A percentile compares a stretch with the other conserved stretches of the same genome.
Conservation (phyloP, 305 asterid species). For the Fraxinus sp. region DNA sequence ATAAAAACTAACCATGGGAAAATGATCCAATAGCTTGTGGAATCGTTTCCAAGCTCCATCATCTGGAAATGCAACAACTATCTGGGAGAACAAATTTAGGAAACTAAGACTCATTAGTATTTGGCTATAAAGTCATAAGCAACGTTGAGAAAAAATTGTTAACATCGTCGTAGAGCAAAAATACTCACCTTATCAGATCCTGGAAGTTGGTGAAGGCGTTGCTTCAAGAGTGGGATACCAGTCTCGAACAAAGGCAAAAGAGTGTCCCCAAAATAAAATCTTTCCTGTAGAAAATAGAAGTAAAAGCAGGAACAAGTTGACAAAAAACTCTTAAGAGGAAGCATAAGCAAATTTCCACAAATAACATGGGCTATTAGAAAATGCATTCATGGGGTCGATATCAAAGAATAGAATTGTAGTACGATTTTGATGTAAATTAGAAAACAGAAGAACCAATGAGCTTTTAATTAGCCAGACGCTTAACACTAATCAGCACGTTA, state of each 20-base stretch:
- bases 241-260: slow-evolving; percentile 93
- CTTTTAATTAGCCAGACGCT: neutral
- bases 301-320: neutral
- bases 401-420: neutral
- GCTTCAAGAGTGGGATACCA: slow-evolving; percentile 88
- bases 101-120: neutral
- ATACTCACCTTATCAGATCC: slow-evolving; percentile 57
- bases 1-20: slow-evolving; percentile 61
- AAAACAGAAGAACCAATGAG: neutral
- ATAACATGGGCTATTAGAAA: neutral
- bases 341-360: neutral
- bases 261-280: slow-evolving; percentile 89
- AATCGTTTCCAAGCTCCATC: slow-evolving; percentile 99
- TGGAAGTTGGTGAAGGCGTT: slow-evolving; percentile 80
- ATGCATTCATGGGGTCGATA: neutral
- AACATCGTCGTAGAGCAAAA: slow-evolving; percentile 11
- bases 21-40: slow-evolving; percentile 81
- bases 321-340: neutral
- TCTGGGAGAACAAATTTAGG: slow-evolving; percentile 40
- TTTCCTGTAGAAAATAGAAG: slow-evolving; percentile 61
- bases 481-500: neutral
- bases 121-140: neutral
- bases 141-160: neutral
- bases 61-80: slow-evolving; percentile 92
- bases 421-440: neutral